Base-by-base conservation (phyloP, 2,329 filamentous ascomycete species). In the Apiospora marii region DNA sequence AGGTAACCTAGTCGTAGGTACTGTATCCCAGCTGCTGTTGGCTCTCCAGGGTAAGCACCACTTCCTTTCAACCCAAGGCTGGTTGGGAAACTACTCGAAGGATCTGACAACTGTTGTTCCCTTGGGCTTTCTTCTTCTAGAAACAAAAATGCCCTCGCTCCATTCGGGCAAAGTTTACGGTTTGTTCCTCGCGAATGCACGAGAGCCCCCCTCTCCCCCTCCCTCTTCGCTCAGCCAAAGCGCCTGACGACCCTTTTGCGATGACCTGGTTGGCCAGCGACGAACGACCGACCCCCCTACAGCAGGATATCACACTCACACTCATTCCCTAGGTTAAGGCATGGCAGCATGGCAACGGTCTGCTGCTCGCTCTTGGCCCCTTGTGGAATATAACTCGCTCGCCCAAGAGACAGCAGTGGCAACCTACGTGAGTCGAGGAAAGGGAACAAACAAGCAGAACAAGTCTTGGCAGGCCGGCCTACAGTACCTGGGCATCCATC, bases 301-400 rank as follows among this genome's bases (percentile, higher is more conserved):
- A 41, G 12, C 49, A 64, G 41, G 58, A 64, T 64, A 64, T 64
- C 58, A 64, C 58, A 64, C 34, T 64, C 58, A 64, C 58, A 64
- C 34, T 5, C 30, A 64, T 64, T 64, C 30, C 58, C 37, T 41
- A 41, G 37, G 24, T 10, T 10, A 6, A 34, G 14, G 51, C 51
- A 34, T 58, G 51, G 27, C 51, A 58, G 51, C 27, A 30, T 27
- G 49, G 24, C 12, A 16, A 1, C 34, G 16, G 16, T 22, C 30
- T 64, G 30, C 3, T 64, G 34, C 58, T 64, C 58, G 27, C 30
- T 58, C 53, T 58, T 30, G 51, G 51, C 16, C 4, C 6, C 19
- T n/a, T 37, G 30, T 41, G 37, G 37, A 19, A 58, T 30, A 58
- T 58, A 30, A 58, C 24, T 58, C 37, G 10, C 37, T 41, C 37